Evolutionary conservation across 345 rosid species (phyloP).

Genomic region (Hibiscus mutabilis): DNA sequence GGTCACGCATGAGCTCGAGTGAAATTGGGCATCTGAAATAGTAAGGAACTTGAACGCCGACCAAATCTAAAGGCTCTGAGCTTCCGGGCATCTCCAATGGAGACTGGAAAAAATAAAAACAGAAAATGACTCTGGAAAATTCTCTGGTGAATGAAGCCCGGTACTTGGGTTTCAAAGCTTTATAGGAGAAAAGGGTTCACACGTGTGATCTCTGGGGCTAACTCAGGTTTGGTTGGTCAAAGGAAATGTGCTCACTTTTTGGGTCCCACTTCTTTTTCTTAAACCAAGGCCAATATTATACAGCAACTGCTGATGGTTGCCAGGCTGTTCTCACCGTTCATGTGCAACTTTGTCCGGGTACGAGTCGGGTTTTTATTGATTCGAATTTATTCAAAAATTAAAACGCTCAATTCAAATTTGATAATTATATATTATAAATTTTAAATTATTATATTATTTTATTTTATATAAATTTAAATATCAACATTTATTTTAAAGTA

Average conservation of each 20-base stretch:
- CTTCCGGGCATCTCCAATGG: conserved; percentile 32
- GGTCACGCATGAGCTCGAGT: background rate
- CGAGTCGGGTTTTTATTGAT: too few relatives aligned
- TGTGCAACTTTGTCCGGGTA: too few relatives aligned
- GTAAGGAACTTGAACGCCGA: background rate
- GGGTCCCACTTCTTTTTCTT: conserved; percentile 14
- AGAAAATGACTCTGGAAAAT: conserved; percentile 19
- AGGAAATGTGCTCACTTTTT: conserved; percentile 21
- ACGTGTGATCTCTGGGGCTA: conserved; percentile 41
- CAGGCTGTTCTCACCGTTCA: background rate
- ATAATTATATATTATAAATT: too few relatives aligned
- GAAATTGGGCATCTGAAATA: background rate
- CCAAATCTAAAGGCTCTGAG: background rate
- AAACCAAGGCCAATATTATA: background rate
- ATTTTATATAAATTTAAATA: too few relatives aligned
- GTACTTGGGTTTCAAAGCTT: conserved; percentile 1
- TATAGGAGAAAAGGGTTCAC: conserved; percentile 33
- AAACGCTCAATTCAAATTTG: too few relatives aligned
- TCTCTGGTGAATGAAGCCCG: conserved; percentile 13
- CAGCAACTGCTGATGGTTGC: conserved; percentile 11
- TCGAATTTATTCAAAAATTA: too few relatives aligned
- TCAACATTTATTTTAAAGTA: too few relatives aligned
- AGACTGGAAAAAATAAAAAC: background rate
- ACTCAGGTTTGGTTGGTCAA: conserved; percentile 25
- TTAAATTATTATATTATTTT: too few relatives aligned